A percentile compares a stretch with the other conserved stretches of the same genome.
Conservation (phyloP, 75 land plant genomes). For the Sequoiadendron giganteum region DNA sequence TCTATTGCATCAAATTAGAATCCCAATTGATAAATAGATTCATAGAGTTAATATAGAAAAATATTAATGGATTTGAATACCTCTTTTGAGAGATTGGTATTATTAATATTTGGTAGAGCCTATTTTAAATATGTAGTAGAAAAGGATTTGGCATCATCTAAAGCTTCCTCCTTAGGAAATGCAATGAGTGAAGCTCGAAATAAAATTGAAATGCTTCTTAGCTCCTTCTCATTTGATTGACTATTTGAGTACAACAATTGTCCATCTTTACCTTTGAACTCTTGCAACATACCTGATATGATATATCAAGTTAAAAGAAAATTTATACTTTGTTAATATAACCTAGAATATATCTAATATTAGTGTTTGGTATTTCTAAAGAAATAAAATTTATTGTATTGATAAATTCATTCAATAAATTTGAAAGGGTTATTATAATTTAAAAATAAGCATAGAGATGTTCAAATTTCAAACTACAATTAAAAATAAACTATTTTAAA, state of each 20-base stretch:
- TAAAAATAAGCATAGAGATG: too few species aligned
- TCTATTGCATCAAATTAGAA: background rate
- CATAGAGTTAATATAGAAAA: background rate
- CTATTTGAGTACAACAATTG: background rate
- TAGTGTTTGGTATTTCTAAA: background rate
- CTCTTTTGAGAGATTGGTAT: conserved; percentile 1
- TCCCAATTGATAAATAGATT: background rate
- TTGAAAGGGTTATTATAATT: too few species aligned
- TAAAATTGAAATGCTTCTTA: conserved; percentile 16
- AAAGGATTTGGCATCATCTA: background rate
- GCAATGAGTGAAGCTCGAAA: conserved; percentile 26
- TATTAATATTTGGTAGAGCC: background rate
- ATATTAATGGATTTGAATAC: background rate
- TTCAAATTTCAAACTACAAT: too few species aligned
- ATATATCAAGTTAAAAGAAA: background rate
- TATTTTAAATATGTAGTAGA: background rate
- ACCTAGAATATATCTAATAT: background rate
- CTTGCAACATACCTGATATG: conserved; percentile 14
- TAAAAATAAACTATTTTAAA: too few species aligned
- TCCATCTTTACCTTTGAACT: conserved; percentile 17
- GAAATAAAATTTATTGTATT: too few species aligned
- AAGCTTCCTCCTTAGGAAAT: conserved; percentile 18
- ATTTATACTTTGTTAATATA: too few species aligned
- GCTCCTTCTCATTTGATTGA: background rate
- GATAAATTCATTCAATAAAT: too few species aligned